Base-by-base conservation (phyloP, 169 alveolate species). In the Eimeria sp. region DNA sequence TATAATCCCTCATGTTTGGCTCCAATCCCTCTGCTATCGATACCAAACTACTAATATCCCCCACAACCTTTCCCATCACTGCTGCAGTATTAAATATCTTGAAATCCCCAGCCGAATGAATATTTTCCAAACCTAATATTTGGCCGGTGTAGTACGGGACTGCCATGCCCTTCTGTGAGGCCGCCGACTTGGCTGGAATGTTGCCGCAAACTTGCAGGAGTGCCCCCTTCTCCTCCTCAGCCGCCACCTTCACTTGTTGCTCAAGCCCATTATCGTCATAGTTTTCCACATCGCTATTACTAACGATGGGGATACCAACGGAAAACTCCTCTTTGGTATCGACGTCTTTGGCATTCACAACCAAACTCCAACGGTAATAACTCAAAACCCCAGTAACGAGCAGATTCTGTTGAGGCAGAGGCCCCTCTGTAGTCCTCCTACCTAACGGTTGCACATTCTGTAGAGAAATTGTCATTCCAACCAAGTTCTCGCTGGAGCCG, bases 131-230 rank as follows among this genome's bases (percentile, higher is more conserved):
- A n/a, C 89, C 72, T 16, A n/a, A 47, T 45, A 80, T 49, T 45
- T 25, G n/a, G 43, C 22, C 67, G 25, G 89, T 45, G 47, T 27
- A 80, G 6, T 27, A 13, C 22, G 89, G 89, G 47, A 80, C 20
- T 25, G 45, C 43, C 5, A 80, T 16, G 70, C 89, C 89, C 49
- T 51, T 80, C 47, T 80, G 67, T 51, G 63, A 51, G 11, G 72
- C 89, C n/a, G 72, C 67, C n/a, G 1, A n/a, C 20, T 80, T 70
- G 9, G 89, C 89, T 11, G 70, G 18, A 6, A 27, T 27, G 63
- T 20, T 22, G 67, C 72, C 89, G 43, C 89, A 80, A n/a, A 70
- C 89, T n/a, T 75, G 84, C 58, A 75, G 51, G 45, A 10, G 10
- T 7, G 84, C 10, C 7, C 20, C 18, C 57, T 40, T 75, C 84